Percentiles rank a stretch among this genome's conserved stretches.
Evolutionary conservation across 371 early-diverging fungal species (phyloP).

Genomic region (Batkoa obscura): DNA sequence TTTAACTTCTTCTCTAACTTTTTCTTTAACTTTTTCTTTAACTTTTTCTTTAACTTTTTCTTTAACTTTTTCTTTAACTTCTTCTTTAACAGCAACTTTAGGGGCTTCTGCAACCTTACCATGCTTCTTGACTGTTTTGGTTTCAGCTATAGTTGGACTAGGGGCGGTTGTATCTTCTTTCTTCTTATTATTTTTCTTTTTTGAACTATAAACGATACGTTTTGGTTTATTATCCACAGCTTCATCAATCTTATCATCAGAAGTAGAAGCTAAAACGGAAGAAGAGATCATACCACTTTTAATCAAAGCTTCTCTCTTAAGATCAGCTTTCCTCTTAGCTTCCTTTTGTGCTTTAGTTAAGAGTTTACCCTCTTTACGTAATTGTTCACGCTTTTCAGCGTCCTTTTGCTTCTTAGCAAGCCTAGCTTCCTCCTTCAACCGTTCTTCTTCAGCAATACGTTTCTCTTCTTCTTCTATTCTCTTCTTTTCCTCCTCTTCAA

Average conservation of each 20-base stretch:
- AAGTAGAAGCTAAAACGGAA: conserved; percentile 9
- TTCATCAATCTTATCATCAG: conserved; percentile 16
- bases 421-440: conserved; percentile 34
- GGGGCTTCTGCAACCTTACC: conserved; percentile 16
- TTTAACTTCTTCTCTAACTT: conserved; percentile 12
- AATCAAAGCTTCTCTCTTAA: conserved; percentile 58
- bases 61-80: conserved; percentile 16
- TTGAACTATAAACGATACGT: conserved; percentile 24
- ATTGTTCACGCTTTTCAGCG: conserved; percentile 67
- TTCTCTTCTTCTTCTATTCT: conserved; percentile 30
- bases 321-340: conserved; percentile 48
- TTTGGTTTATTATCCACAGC: conserved; percentile 16
- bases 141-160: too few species aligned
- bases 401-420: conserved; percentile 52
- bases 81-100: conserved; percentile 11
- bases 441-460: conserved; percentile 24
- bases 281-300: conserved; percentile 61
- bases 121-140: too few species aligned
- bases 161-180: conserved; percentile 10
- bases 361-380: conserved; percentile 78
- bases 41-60: too few species aligned
- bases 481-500: conserved; percentile 32
- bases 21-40: not conserved
- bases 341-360: conserved; percentile 86
- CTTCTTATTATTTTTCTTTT: conserved; percentile 32